These are phyloP conservation scores for Drechslerella dactyloides DNA, from an alignment of 2,329 filamentous ascomycete species.

Conservation along the genomic window DNA sequence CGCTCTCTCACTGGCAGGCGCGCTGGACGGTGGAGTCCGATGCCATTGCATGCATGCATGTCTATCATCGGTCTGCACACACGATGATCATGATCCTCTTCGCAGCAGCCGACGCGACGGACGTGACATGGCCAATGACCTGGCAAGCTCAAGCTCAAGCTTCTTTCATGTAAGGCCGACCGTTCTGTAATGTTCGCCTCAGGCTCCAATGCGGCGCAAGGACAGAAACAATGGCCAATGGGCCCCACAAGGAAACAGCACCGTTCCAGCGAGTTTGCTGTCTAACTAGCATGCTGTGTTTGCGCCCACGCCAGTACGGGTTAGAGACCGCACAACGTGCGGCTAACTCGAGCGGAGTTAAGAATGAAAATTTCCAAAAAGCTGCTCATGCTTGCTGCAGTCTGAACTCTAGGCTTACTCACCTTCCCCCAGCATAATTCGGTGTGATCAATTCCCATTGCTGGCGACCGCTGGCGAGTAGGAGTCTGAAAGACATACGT, in stretches of 20 bases:
- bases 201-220: background rate
- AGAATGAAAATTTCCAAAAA: background rate
- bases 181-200: background rate
- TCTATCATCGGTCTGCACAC: background rate
- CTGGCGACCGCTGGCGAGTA: too few species aligned
- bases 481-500: too few species aligned
- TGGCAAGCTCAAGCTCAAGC: background rate
- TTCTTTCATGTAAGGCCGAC: constrained; percentile 1
- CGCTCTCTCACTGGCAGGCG: too few species aligned
- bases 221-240: too few species aligned
- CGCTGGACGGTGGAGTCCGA: background rate
- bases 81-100: background rate
- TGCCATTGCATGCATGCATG: too few species aligned
- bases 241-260: too few species aligned
- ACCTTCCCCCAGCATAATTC: too few species aligned
- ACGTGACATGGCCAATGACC: background rate
- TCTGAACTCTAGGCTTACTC: too few species aligned
- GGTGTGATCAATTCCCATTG: too few species aligned
- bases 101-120: constrained; percentile 1
- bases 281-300: too few species aligned
- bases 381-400: background rate
- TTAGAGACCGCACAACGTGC: background rate
- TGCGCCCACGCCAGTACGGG: background rate
- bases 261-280: too few species aligned
- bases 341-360: background rate